Evolutionary conservation across 2,329 filamentous ascomycete genomes (phyloP).

Genomic region (Tetracladium maxilliforme): DNA sequence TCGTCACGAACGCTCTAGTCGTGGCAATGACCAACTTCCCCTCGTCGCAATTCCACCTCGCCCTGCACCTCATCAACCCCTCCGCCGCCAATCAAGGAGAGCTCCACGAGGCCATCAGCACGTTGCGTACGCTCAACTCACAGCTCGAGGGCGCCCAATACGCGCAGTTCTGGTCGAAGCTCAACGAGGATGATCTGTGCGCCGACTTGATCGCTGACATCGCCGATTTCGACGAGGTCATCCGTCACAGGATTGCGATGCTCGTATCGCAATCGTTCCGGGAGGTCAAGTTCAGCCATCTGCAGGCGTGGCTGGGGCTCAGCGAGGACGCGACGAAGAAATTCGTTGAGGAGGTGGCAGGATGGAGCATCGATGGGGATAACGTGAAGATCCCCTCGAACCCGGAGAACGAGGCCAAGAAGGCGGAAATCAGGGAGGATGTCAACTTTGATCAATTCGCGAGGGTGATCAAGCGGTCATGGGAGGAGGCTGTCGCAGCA

Average conservation of each 20-base stretch:
- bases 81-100: conserved; percentile 44
- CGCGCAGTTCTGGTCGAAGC: conserved; percentile 78
- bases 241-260: conserved; percentile 78
- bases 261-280: conserved; percentile 73
- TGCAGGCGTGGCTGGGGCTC: conserved; percentile 66
- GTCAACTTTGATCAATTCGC: conserved; percentile 82
- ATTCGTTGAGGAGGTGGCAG: conserved; percentile 74
- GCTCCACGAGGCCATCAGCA: conserved; percentile 72
- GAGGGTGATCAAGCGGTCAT: conserved; percentile 67
- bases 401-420: conserved; percentile 95
- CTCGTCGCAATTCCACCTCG: conserved; percentile 85
- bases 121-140: conserved; percentile 52
- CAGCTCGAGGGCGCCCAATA: conserved; percentile 88
- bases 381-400: conserved; percentile 72
- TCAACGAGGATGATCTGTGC: conserved; percentile 90
- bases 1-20: conserved; percentile 97
- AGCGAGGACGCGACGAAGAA: conserved; percentile 53
- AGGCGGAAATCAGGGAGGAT: conserved; percentile 87
- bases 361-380: conserved; percentile 60
- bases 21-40: conserved; percentile 97
- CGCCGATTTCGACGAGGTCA: conserved; percentile 83
- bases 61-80: conserved; percentile 83
- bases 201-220: conserved; percentile 93
- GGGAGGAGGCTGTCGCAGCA: conserved; percentile 76
- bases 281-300: conserved; percentile 50